Evolutionary conservation across 306 rosid species (phyloP), one percentile per base, ranked within the genome.

Genomic region (Medicago ruthenica): DNA sequence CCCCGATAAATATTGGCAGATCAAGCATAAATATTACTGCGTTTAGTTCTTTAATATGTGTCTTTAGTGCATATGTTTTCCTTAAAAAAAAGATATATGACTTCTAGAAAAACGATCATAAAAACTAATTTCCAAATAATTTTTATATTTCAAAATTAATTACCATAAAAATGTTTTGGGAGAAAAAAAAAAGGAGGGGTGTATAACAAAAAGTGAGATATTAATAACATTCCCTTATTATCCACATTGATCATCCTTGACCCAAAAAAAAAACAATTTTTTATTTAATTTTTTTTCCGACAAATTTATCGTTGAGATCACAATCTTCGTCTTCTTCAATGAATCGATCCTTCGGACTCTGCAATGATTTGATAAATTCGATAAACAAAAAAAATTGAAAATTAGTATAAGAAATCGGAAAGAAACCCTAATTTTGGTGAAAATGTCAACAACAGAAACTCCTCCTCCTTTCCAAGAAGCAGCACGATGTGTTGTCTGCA

Each of bases 401-500:
- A 14, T 65, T 70, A 11, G 39, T 6, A 36, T 4, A 22, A 60
- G 53, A 22, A 21, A 20, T 34, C 5, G 37, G 45, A 45, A 67
- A 80, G 69, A 71, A 64, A 60, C 18, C 82, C 67, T 44, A 31
- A 27, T 48, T 67, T 60, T 59, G 57, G 10, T n/a, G 65, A 65
- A 16, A 36, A 90, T 90, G 90, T 84, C 85, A 44, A 24, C 86
- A 53, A 48, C 69, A 87, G 98, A 89, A 82, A 86, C 96, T 74
- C 99, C 99, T 79, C 71, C 88, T 79, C 69, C 88, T 58, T 96
- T 92, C 73, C 96, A 92, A 81, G 99, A 89, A 88, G 82, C 97
- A 73, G 91, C 89, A 11, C 91, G 97, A 79, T 96, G 99, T 54
- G 98, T 90, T 51, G 96, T 92, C 82, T 96, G 98, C 91, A 90